Evolutionary conservation across 1,139 yeast species (phyloP).

Genomic region (Fermentozyma sake): DNA sequence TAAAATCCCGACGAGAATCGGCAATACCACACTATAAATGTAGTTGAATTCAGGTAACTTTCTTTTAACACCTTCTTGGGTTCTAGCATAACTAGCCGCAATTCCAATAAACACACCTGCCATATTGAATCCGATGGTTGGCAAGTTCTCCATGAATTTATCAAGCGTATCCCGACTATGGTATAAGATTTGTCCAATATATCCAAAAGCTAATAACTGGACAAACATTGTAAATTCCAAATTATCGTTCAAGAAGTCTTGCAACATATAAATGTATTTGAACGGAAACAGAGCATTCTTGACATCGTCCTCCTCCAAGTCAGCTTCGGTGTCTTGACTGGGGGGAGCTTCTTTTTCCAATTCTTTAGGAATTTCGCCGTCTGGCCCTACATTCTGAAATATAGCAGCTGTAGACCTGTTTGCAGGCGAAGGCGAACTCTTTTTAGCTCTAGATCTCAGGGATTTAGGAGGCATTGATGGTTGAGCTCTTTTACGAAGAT

Average conservation of each 20-base stretch:
- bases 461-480: constrained; percentile 5
- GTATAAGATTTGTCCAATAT: constrained; percentile 29
- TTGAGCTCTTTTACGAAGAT: neutral
- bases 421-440: neutral
- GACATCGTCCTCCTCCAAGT: constrained; percentile 10
- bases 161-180: constrained; percentile 16
- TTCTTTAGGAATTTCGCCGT: no score
- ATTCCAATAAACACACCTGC: constrained; percentile 31
- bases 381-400: constrained; percentile 4
- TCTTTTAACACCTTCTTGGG: constrained; percentile 13
- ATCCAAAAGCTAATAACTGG: constrained; percentile 31
- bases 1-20: constrained; percentile 22
- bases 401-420: constrained; percentile 10
- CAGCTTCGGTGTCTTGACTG: constrained; percentile 3
- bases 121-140: constrained; percentile 31
- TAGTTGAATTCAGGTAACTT: constrained; percentile 37
- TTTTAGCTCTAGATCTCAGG: constrained; percentile 2
- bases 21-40: constrained; percentile 32
- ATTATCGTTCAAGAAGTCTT: constrained; percentile 38
- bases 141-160: constrained; percentile 15
- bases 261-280: constrained; percentile 23
- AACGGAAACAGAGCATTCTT: constrained; percentile 7
- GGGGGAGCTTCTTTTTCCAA: neutral
- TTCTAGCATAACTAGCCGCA: constrained; percentile 23
- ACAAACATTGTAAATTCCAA: constrained; percentile 27